Percentiles rank a stretch among this genome's conserved stretches.
Conservation (phyloP, 2,329 filamentous ascomycete genomes). For the Cercospora nicotianae region DNA sequence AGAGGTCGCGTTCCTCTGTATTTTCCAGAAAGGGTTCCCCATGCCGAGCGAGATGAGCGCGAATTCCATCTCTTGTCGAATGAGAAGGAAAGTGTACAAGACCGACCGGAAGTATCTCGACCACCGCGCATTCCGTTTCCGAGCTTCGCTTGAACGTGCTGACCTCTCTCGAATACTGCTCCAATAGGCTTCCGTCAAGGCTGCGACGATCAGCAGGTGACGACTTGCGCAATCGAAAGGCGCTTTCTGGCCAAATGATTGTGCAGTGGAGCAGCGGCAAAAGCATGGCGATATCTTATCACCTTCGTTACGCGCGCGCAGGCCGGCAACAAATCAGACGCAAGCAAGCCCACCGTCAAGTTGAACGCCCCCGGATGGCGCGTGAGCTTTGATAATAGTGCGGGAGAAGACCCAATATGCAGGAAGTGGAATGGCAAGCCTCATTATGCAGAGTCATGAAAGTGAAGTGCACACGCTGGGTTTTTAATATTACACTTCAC, state of each 20-base stretch:
- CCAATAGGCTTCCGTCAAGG: not conserved
- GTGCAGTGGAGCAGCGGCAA: not conserved
- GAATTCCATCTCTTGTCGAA: not conserved
- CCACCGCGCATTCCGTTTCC: not conserved
- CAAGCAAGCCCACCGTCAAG: not conserved
- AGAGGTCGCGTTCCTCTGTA: not conserved
- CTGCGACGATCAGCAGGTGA: not conserved
- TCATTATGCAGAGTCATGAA: not conserved
- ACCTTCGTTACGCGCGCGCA: not conserved
- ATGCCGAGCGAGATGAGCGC: not conserved
- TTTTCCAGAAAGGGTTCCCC: not conserved
- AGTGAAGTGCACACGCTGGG: not conserved
- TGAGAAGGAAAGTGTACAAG: not conserved
- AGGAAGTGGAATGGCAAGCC: not conserved
- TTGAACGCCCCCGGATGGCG: not conserved
- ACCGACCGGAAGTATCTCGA: not conserved
- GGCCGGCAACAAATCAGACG: not conserved
- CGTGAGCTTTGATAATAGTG: not conserved
- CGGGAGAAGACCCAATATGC: not conserved
- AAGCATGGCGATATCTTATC: not conserved
- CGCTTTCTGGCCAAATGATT: not conserved
- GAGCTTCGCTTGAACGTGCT: not conserved
- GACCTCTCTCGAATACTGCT: not conserved
- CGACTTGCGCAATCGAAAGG: not conserved
- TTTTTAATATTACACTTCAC: not conserved